Evolutionary conservation across 2,329 filamentous ascomycete genomes (phyloP).

Genomic region (Aspergillus nomiae): DNA sequence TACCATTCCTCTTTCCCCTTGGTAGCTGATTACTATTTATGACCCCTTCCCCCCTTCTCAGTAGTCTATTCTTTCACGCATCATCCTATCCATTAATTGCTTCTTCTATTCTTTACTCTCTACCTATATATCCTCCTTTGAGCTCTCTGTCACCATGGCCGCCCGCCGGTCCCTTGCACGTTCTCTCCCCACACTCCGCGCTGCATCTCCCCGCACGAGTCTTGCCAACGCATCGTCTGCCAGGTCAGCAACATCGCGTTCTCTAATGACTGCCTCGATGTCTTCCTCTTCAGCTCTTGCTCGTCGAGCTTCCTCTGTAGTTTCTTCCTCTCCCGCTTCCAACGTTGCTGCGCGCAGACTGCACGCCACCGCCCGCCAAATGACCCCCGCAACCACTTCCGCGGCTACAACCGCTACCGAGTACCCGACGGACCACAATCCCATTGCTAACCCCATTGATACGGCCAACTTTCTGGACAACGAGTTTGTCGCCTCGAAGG

Average conservation of each 20-base stretch:
- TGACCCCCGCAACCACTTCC: slow-evolving; percentile 52
- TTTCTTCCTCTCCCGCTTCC: slow-evolving; percentile 21
- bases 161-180: slow-evolving; percentile 39
- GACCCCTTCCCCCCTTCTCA: not conserved
- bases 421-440: slow-evolving; percentile 60
- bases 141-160: slow-evolving; percentile 33
- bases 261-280: slow-evolving; percentile 25
- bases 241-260: slow-evolving; percentile 28
- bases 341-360: slow-evolving; percentile 38
- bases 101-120: not conserved
- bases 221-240: slow-evolving; percentile 24
- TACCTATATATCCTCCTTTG: not conserved
- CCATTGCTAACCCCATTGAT: slow-evolving; percentile 57
- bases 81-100: not conserved
- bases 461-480: slow-evolving; percentile 68
- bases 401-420: slow-evolving; percentile 53
- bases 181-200: slow-evolving; percentile 43
- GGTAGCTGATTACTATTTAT: not conserved
- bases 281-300: slow-evolving; percentile 23
- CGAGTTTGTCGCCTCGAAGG: slow-evolving; percentile 59
- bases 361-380: slow-evolving; percentile 58
- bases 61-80: not conserved
- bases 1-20: not conserved
- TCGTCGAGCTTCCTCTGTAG: slow-evolving; percentile 17
- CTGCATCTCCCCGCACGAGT: slow-evolving; percentile 38